phyloP scores from a whole-genome alignment of 495 filamentous ascomycete genomes.

The Penicillium maclennaniae region DNA sequence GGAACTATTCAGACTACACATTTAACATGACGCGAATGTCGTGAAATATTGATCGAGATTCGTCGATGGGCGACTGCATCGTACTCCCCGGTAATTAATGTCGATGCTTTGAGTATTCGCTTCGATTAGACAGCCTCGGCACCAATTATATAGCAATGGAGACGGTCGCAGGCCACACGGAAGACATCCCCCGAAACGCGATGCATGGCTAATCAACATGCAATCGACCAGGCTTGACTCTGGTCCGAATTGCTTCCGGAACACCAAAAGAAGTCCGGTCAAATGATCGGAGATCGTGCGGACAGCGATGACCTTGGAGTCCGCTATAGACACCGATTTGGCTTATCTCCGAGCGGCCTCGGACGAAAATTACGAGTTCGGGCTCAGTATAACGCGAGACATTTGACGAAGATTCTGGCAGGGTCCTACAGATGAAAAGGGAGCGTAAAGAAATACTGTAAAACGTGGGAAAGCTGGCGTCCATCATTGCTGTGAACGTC shows the following conservation, averaged over 20 bases:
- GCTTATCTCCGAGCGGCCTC: not conserved
- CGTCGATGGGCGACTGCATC: not conserved
- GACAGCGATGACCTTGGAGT: not conserved
- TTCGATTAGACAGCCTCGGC: not conserved
- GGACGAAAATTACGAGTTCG: not conserved
- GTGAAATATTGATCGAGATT: no score
- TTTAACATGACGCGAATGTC: no score
- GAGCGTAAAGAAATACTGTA: constrained; percentile 1
- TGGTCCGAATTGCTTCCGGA: not conserved
- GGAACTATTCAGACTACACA: no score
- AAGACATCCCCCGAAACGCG: not conserved
- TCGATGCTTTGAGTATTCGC: not conserved
- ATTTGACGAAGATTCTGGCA: not conserved
- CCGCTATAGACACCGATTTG: not conserved
- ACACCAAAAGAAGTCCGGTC: not conserved
- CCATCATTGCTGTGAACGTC: constrained; percentile 9
- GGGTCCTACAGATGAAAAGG: not conserved
- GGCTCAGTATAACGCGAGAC: not conserved
- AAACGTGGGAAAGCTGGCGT: constrained; percentile 8
- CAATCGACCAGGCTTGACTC: not conserved
- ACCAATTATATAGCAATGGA: not conserved
- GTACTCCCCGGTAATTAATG: not conserved
- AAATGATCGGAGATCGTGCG: not conserved
- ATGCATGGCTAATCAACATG: not conserved
- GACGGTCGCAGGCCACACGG: not conserved